Evolutionary conservation across 345 rosid species (phyloP), one percentile per base, ranked within the genome.

Genomic region (Salix brachista): DNA sequence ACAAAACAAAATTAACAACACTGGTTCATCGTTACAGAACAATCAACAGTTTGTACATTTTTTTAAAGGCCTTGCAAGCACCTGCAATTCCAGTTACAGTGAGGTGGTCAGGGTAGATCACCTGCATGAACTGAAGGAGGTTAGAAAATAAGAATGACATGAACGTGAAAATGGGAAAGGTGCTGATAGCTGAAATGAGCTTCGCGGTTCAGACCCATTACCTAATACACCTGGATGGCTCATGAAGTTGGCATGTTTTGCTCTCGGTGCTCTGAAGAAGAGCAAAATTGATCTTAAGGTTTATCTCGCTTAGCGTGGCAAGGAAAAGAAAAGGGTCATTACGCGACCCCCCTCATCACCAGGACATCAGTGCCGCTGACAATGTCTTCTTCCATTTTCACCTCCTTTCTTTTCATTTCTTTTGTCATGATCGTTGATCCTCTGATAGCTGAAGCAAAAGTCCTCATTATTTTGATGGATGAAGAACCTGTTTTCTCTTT

Each of bases 391-490:
- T 72, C 60, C 50, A 17, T 37, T 26, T 50, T 72, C 44, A 32
- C 23, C 30, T 17, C 39, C 4, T 5, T 78, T 52, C 75, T 84
- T 54, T 23, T 79, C 46, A 52, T 77, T 39, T 70, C 30, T 42
- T 19, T 77, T 37, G 32, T 78, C 39, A 21, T 42, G 42, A 39
- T 60, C 65, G 56, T 39, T 37, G 64, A 69, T 34, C 68, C 32
- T 36, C 34, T 30, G 19, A 41, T 41, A 19, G 80, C 52, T 23
- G 77, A 83, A 61, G 80, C 86, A 32, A 84, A 80, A 78, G 85
- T 84, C 30, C 69, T 79, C 70, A 82, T 84, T 66, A 75, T 84
- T 78, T 70, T 84, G 61, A 81, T 81, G 80, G 85, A 87, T 8
- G 80, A 71, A 8, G 83, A 82, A 37, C 81, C 85, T 21, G 79